phyloP scores from a whole-genome alignment of 1,284 basidiomycete species.

The Ceratobasidium sp. region DNA sequence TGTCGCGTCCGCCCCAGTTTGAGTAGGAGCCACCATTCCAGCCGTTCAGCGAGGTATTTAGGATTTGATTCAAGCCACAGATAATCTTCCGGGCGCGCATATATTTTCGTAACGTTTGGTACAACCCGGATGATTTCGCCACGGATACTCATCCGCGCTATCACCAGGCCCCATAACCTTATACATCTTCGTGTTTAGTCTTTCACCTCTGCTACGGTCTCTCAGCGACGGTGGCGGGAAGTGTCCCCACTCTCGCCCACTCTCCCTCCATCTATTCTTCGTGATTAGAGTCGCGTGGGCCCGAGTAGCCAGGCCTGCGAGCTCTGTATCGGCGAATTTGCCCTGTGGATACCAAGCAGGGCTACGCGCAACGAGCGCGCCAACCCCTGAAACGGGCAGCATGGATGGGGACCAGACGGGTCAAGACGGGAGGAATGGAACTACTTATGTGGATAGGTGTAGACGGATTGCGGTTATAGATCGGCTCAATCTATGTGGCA shows the following conservation, averaged over 20 bases:
- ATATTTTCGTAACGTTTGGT: too few species aligned
- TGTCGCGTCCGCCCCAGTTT: background rate
- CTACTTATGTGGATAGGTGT: too few species aligned
- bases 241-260: background rate
- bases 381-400: too few species aligned
- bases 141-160: constrained; percentile 41
- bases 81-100: too few species aligned
- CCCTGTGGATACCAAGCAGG: background rate
- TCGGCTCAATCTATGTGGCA: too few species aligned
- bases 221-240: constrained; percentile 24
- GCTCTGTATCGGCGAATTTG: background rate
- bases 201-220: constrained; percentile 11
- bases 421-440: too few species aligned
- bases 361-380: constrained; percentile 12
- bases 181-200: constrained; percentile 10
- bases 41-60: too few species aligned
- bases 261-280: background rate
- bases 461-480: too few species aligned
- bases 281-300: background rate
- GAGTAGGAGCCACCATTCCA: too few species aligned
- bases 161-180: constrained; percentile 27
- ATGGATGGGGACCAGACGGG: too few species aligned
- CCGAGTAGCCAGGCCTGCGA: constrained; percentile 16
- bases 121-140: too few species aligned
- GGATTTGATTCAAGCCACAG: too few species aligned